Base-by-base conservation (phyloP, 225 moss, liverwort and hornwort genomes). In the Asterella californica region DNA sequence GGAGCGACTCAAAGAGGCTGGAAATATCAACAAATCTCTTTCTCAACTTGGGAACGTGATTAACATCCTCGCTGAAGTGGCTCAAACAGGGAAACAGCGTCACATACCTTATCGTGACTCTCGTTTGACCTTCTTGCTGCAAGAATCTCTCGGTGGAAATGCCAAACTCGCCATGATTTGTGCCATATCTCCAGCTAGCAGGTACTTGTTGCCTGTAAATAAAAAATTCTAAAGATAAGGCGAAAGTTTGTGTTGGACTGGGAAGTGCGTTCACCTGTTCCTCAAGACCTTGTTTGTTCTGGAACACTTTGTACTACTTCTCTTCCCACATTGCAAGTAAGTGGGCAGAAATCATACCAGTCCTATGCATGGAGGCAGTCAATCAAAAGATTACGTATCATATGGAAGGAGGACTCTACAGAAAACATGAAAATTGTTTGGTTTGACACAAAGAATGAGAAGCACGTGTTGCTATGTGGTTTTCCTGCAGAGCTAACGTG, bases 11-110 rank as follows among this genome's bases (percentile, higher is more conserved):
- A 94, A 96, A 79, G 96, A 96, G 82, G 96, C 96, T 81, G 94
- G 96, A 60, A 96, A 92, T 71, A 96, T 96, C 38, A 96, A 96
- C 64, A 90, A 88, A 67, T 96, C 96, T 22, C 88, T 94, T 27
- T 96, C 96, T 15, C 96, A 96, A 76, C 96, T 96, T 60, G 96
- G 94, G 75, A 93, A 95, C 82, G 93, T 95, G 47, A 95, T 95
- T 63, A 95, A 95, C 64, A 93, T 95, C 68, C 81, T 95, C 52
- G 95, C 93, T 79, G 95, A 95, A 84, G 93, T 93, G 64, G 90
- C 95, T 46, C 90, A 90, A 81, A 89, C 80, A 19, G 91, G 95
- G 63, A 95, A 89, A 73, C 91, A 87, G 54, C 87, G 95, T 62
- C 95, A 95, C 76, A 89, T 95, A 59, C 95, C 95, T 9, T 95